Conservation (phyloP, 1,139 yeast genomes). For the Geotrichum restrictum region DNA sequence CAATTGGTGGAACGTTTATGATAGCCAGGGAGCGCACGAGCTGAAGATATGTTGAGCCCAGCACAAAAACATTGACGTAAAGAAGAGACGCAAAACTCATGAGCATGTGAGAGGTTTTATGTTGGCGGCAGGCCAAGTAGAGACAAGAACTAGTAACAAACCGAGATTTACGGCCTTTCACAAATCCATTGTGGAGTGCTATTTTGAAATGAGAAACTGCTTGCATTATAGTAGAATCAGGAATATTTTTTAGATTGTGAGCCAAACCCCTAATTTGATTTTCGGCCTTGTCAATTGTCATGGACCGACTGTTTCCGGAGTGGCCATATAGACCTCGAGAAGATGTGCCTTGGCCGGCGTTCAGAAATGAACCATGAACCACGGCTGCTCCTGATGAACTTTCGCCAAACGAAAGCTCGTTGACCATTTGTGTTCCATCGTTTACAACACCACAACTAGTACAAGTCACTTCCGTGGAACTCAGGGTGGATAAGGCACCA, state of each 20-base stretch:
- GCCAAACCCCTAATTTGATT: slow-evolving; percentile 77
- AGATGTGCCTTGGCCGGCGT: slow-evolving; percentile 79
- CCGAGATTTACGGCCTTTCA: slow-evolving; percentile 91
- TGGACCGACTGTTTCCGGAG: slow-evolving; percentile 68
- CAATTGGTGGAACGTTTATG: slow-evolving; percentile 76
- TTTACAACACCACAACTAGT: slow-evolving; percentile 77
- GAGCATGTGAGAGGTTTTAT: slow-evolving; percentile 87
- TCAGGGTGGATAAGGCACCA: slow-evolving; percentile 13
- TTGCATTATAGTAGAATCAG: slow-evolving; percentile 79
- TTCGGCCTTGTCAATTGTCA: slow-evolving; percentile 78
- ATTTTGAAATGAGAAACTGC: slow-evolving; percentile 86
- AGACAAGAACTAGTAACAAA: slow-evolving; percentile 93
- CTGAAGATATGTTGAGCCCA: slow-evolving; percentile 92
- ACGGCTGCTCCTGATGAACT: slow-evolving; percentile 89
- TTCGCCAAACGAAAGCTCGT: slow-evolving; percentile 93
- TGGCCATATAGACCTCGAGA: slow-evolving; percentile 52
- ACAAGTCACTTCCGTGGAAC: slow-evolving; percentile 60
- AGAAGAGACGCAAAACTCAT: slow-evolving; percentile 88
- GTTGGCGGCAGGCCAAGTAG: slow-evolving; percentile 89
- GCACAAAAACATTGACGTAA: slow-evolving; percentile 86
- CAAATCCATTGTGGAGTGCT: slow-evolving; percentile 82
- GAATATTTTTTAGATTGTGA: slow-evolving; percentile 65
- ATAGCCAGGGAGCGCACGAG: slow-evolving; percentile 80
- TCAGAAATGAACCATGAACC: slow-evolving; percentile 90
- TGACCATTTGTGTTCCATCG: slow-evolving; percentile 90